Base-by-base conservation (phyloP, 1,284 basidiomycete genomes). In the Pseudozyma pruni region DNA sequence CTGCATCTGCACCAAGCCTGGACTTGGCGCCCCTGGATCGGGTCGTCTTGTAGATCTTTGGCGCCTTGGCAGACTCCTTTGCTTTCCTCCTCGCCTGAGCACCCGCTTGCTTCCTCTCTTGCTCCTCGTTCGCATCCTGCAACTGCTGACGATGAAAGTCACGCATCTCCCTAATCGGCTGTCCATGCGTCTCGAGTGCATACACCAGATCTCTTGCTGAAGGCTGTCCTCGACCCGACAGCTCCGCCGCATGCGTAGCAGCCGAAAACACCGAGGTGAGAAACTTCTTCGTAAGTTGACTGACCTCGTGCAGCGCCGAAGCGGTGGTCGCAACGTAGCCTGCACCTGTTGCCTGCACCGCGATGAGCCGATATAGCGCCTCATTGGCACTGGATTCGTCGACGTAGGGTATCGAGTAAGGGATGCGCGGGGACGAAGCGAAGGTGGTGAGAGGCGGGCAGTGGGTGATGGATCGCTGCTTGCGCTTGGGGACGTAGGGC, bases 121-220 rank as follows among this genome's bases (percentile, higher is more conserved):
- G 40, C 40, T 47, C 22, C 7, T 27, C 43, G 6, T 35, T 40
- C n/a, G 19, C 48, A 27, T 52, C 48, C 8, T 22, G 37, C 8
- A 47, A 8, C 25, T 71, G 61, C 44, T 66, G 40, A 9, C 43
- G 59, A 19, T 53, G 43, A 48, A 66, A 66, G 40, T 58, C 42
- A 8, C 57, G 49, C 40, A 77, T 54, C 47, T 74, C 67, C 13
- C 42, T 39, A 11, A 72, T 48, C 2, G 66, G 45, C 19, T 73
- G 55, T 5, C 67, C 75, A 31, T 73, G 61, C 2, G 62, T 69
- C 38, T 70, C 75, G 19, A 75, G 57, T 13, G 75, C 63, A 38
- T 74, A 58, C 0, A 75, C 8, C 13, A 77, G 35, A 39, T 77
- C 75, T 32, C 68, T 44, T 4, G 70, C 54, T 0, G 69, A 75